Evolutionary conservation across 345 rosid genomes (phyloP), one percentile per base, ranked within the genome.

Genomic region (Pugionium cornutum): DNA sequence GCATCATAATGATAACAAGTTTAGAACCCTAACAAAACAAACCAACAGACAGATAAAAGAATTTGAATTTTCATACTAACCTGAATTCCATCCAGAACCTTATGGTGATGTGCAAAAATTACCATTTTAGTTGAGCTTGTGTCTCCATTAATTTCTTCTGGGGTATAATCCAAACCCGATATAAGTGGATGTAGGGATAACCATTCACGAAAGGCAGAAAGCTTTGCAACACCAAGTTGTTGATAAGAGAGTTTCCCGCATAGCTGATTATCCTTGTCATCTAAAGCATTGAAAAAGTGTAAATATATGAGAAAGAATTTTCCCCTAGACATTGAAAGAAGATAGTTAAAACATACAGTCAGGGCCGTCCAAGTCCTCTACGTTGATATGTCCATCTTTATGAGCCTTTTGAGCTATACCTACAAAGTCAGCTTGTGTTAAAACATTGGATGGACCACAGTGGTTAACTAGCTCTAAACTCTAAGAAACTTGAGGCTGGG

Each of bases 161-260:
- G 70, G 29, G 47, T 59, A 9, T 64, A 80, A 65, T 84, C 87
- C 72, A 77, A 44, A 34, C 81, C 76, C 9, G 85, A 72, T 66
- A 80, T 51, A 53, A 88, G 80, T 8, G 92, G 89, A 62, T 92
- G 96, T 70, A 89, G 78, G 66, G 87, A 87, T 70, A 92, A 77
- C 98, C 98, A 92, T 74, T 89, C 83, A 62, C 81, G 78, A 73
- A 89, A 84, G 27, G 89, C 91, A 48, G 87, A 69, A 51, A 92
- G 85, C 81, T 92, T 89, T 66, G 98, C 97, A 75, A 92, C 73
- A 58, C 98, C 98, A 67, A 92, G 89, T 88, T 92, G 96, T 71
- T 86, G 92, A 73, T 65, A 63, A 29, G 97, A 82, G 60, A 92
- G 87, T 64, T 86, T 59, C 46, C 71, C 68, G 33, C 73, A 69